Percentiles rank a stretch among this genome's conserved stretches.
These are phyloP conservation scores for Trypanosoma mega DNA, from an alignment of 208 protist species.

Conservation along the genomic window DNA sequence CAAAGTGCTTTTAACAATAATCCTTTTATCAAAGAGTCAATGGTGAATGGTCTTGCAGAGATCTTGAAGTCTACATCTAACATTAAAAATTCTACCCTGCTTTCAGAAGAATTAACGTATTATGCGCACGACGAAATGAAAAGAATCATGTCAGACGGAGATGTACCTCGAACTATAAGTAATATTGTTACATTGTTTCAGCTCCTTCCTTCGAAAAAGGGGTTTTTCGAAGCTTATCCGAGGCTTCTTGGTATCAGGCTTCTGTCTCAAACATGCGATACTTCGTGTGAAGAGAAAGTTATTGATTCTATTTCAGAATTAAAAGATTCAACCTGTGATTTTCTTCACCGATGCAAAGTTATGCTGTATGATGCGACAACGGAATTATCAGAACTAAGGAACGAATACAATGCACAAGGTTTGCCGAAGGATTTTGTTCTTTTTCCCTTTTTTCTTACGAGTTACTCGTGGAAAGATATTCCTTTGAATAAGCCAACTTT, in stretches of 20 bases:
- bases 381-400: constrained; percentile 1
- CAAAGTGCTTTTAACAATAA: constrained; percentile 13
- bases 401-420: constrained; percentile 12
- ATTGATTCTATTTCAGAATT: constrained; percentile 19
- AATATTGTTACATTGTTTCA: constrained; percentile 26
- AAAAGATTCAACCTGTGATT: constrained; percentile 23
- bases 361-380: constrained; percentile 28
- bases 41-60: constrained; percentile 12
- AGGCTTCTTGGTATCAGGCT: constrained; percentile 18
- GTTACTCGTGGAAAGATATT: constrained; percentile 26
- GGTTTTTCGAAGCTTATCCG: constrained; percentile 26
- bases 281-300: constrained; percentile 13
- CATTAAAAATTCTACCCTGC: constrained; percentile 4
- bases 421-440: constrained; percentile 4
- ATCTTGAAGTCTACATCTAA: not conserved
- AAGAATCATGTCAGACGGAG: not conserved
- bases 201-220: constrained; percentile 17
- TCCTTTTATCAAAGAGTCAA: constrained; percentile 13
- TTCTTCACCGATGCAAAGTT: constrained; percentile 22
- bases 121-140: constrained; percentile 21
- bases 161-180: constrained; percentile 6
- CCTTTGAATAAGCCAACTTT: not conserved
- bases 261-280: constrained; percentile 19
- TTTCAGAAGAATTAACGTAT: constrained; percentile 23
- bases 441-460: constrained; percentile 18